A percentile compares a stretch with the other conserved stretches of the same genome.
Evolutionary conservation across 306 rosid genomes (phyloP).

Genomic region (Citrullus mucosospermus): DNA sequence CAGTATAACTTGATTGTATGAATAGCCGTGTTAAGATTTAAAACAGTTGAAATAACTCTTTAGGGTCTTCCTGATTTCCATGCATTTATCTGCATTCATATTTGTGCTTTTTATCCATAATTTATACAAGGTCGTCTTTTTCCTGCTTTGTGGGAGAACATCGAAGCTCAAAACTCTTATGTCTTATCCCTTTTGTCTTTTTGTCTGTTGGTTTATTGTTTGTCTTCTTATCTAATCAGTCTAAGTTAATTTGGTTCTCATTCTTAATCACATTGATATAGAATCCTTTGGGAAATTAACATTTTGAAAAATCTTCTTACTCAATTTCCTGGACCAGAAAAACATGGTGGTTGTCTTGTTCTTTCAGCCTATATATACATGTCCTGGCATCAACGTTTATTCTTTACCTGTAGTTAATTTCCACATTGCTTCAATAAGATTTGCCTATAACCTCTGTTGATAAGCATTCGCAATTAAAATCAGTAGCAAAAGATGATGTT

Average conservation of each 20-base stretch:
- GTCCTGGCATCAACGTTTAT: background rate
- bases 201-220: background rate
- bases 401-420: background rate
- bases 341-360: background rate
- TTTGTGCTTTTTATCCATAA: background rate
- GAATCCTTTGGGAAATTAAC: background rate
- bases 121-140: background rate
- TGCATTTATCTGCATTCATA: background rate
- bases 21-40: background rate
- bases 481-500: background rate
- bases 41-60: background rate
- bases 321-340: background rate
- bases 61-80: background rate
- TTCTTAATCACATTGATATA: background rate
- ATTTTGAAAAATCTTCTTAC: background rate
- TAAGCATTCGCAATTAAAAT: background rate
- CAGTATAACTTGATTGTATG: background rate
- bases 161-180: background rate
- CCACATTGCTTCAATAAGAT: background rate
- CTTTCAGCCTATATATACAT: background rate
- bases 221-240: background rate
- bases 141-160: background rate
- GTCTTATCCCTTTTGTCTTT: background rate
- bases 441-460: background rate
- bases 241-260: background rate